A percentile compares a stretch with the other conserved stretches of the same genome.
Conservation (phyloP, 768 basidiomycete genomes). For the Filobasidium wieringae region DNA sequence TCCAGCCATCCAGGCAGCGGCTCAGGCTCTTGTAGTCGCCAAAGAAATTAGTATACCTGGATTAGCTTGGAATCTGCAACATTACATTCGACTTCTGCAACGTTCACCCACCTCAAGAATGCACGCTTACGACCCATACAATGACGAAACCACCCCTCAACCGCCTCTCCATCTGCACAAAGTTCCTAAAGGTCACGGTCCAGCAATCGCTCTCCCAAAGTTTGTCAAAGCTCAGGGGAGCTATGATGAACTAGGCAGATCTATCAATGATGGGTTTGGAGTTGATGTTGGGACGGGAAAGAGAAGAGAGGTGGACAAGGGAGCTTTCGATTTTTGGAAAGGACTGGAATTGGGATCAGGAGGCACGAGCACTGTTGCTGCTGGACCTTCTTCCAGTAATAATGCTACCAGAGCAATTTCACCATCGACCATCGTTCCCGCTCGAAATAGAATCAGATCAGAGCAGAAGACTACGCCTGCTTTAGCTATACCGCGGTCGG, state of each 20-base stretch:
- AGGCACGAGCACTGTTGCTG: neutral
- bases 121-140: too few relatives aligned
- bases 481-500: conserved; percentile 2
- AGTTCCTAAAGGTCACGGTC: conserved; percentile 34
- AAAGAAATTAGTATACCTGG: too few relatives aligned
- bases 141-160: too few relatives aligned
- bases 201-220: neutral
- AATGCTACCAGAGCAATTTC: neutral
- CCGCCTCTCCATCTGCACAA: conserved; percentile 61
- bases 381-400: neutral
- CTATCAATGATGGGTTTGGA: neutral
- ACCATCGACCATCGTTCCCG: neutral
- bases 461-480: neutral
- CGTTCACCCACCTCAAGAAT: too few relatives aligned
- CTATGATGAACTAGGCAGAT: conserved; percentile 13
- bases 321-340: conserved; percentile 10
- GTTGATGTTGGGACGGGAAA: neutral
- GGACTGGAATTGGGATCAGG: neutral
- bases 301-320: neutral
- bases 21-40: too few relatives aligned
- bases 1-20: too few relatives aligned
- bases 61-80: too few relatives aligned
- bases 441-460: neutral
- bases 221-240: conserved; percentile 9
- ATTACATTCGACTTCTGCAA: too few relatives aligned